A percentile compares a stretch with the other conserved stretches of the same genome.
phyloP scores from a whole-genome alignment of 2,329 filamentous ascomycete genomes.

The Emergomyces pasteurianus region DNA sequence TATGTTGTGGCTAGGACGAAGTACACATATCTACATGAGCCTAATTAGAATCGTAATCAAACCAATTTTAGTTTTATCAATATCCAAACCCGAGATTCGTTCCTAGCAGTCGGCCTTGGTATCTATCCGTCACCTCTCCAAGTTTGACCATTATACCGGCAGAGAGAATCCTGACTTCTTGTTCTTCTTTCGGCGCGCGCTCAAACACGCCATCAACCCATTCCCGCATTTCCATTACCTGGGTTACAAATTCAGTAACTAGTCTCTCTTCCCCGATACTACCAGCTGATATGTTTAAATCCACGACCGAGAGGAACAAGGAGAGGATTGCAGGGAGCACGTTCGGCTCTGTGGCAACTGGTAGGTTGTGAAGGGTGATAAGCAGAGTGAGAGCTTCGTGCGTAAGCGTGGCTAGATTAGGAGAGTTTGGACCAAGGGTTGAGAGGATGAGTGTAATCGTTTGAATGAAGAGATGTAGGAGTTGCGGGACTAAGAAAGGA shows the following conservation, averaged over 20 bases:
- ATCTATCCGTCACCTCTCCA: constrained; percentile 70
- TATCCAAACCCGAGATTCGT: constrained; percentile 42
- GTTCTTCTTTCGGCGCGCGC: constrained; percentile 31
- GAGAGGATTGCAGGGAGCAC: constrained; percentile 68
- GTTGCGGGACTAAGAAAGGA: constrained; percentile 59
- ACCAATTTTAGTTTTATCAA: constrained; percentile 8
- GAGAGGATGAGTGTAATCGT: constrained; percentile 75
- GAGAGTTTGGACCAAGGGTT: constrained; percentile 66
- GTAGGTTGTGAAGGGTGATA: constrained; percentile 48
- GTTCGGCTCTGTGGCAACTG: constrained; percentile 47
- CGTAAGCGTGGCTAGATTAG: constrained; percentile 67
- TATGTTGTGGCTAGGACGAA: not conserved
- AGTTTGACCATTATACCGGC: constrained; percentile 70
- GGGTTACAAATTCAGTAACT: constrained; percentile 60
- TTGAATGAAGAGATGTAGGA: constrained; percentile 71
- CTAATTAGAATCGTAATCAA: not conserved
- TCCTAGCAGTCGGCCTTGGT: constrained; percentile 65
- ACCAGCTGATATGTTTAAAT: constrained; percentile 52
- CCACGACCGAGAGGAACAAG: constrained; percentile 64
- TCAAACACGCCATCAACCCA: constrained; percentile 75
- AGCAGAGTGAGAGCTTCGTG: constrained; percentile 75
- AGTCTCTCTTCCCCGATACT: constrained; percentile 51
- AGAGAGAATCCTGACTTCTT: constrained; percentile 46
- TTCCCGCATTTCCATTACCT: constrained; percentile 73
- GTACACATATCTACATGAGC: not conserved